A percentile compares a stretch with the other conserved stretches of the same genome.
Evolutionary conservation across 2,329 filamentous ascomycete genomes (phyloP).

Genomic region (Pestalotiopsis sp.): DNA sequence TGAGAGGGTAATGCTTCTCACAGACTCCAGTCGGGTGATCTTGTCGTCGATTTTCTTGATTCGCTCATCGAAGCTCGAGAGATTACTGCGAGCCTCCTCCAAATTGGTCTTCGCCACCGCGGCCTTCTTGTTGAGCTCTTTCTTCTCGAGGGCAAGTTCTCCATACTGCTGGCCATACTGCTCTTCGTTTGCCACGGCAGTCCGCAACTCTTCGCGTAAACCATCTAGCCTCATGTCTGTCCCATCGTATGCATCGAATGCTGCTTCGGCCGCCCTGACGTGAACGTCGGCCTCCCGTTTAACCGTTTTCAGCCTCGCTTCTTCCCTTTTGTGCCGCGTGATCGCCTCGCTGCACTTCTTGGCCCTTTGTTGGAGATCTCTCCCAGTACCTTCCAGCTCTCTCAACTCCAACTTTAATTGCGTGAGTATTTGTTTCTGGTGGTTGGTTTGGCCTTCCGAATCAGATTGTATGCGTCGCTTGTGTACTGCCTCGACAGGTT

Average conservation of each 20-base stretch:
- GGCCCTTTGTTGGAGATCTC: conserved; percentile 48
- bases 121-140: conserved; percentile 46
- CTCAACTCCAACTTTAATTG: conserved; percentile 59
- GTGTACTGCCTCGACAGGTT: conserved; percentile 33
- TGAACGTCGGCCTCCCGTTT: conserved; percentile 63
- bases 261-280: conserved; percentile 54
- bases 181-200: conserved; percentile 45
- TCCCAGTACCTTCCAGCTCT: conserved; percentile 51
- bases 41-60: conserved; percentile 61
- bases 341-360: conserved; percentile 48
- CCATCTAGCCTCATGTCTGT: conserved; percentile 67
- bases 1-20: conserved; percentile 55
- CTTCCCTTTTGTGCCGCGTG: conserved; percentile 47
- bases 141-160: conserved; percentile 50
- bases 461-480: conserved; percentile 80
- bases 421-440: conserved; percentile 51
- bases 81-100: conserved; percentile 32
- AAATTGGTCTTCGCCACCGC: conserved; percentile 42
- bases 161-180: conserved; percentile 60
- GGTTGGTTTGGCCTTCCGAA: conserved; percentile 64
- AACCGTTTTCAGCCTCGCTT: conserved; percentile 48
- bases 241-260: conserved; percentile 68
- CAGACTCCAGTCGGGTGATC: conserved; percentile 47
- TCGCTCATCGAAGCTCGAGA: conserved; percentile 44
- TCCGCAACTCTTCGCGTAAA: conserved; percentile 60